These are phyloP conservation scores for Stachybotrys chartarum DNA, from an alignment of 2,329 filamentous ascomycete species.

Conservation along the genomic window DNA sequence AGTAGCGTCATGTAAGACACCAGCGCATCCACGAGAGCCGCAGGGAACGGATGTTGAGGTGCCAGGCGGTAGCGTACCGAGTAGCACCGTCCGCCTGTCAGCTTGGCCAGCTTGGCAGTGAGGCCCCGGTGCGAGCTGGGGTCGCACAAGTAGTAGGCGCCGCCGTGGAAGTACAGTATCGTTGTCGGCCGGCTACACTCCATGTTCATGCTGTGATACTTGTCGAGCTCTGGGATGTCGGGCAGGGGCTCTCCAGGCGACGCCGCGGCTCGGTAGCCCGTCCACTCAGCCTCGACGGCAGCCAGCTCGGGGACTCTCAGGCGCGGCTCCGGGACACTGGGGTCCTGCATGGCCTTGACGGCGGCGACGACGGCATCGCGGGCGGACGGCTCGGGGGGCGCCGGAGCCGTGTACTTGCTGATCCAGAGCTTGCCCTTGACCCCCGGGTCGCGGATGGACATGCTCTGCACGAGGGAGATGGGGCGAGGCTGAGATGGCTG, in stretches of 20 bases:
- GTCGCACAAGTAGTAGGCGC: constrained; percentile 67
- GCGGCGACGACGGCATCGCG: constrained; percentile 50
- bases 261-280: constrained; percentile 56
- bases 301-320: constrained; percentile 41
- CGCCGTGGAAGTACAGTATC: constrained; percentile 69
- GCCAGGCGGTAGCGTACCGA: constrained; percentile 68
- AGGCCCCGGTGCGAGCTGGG: constrained; percentile 57
- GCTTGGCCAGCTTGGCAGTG: constrained; percentile 54
- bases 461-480: constrained; percentile 55
- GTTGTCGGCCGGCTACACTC: constrained; percentile 59
- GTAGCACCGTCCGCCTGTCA: constrained; percentile 61
- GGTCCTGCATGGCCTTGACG: constrained; percentile 30
- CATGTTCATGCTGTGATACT: constrained; percentile 59
- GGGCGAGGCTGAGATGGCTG: constrained; percentile 34
- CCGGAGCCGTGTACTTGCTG: constrained; percentile 57
- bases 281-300: constrained; percentile 68
- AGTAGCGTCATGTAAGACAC: constrained; percentile 66
- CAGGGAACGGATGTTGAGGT: constrained; percentile 68
- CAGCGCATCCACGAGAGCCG: constrained; percentile 65
- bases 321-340: constrained; percentile 4
- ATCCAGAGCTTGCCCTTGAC: constrained; percentile 81
- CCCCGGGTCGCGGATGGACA: constrained; percentile 55
- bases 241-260: constrained; percentile 43
- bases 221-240: constrained; percentile 51
- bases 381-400: constrained; percentile 48